Evolutionary conservation across 208 protist species (phyloP).

Genomic region (Acanthamoeba quina): DNA sequence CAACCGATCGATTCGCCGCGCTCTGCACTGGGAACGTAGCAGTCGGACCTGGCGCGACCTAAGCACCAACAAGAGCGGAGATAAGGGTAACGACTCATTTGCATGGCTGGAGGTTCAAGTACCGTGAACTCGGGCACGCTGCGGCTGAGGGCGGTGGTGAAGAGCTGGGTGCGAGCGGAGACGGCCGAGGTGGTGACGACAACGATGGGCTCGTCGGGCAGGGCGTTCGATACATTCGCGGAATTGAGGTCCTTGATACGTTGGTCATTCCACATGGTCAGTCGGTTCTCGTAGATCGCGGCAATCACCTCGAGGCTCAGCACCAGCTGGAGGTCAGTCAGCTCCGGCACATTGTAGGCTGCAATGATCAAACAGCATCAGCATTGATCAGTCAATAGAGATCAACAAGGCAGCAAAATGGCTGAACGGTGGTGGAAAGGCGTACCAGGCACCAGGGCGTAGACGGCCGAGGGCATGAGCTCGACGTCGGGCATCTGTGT

Average conservation of each 20-base stretch:
- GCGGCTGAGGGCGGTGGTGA: neutral
- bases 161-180: neutral
- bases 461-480: neutral
- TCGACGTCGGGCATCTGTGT: neutral
- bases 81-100: neutral
- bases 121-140: slow-evolving; percentile 2
- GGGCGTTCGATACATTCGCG: neutral
- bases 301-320: neutral
- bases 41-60: neutral
- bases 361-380: too few relatives aligned
- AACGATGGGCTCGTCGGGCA: neutral
- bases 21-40: slow-evolving; percentile 5
- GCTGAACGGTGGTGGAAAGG: neutral
- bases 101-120: neutral
- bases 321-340: neutral
- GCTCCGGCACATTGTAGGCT: slow-evolving; percentile 18
- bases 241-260: slow-evolving; percentile 48
- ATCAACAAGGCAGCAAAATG: neutral
- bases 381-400: neutral
- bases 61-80: neutral
- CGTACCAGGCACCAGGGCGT: neutral
- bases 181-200: neutral
- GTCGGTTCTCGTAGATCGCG: neutral
- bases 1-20: neutral
- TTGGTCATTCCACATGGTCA: slow-evolving; percentile 46